phyloP scores from a whole-genome alignment of 202 grass and related monocot species.

The Brachypodium distachyon region DNA sequence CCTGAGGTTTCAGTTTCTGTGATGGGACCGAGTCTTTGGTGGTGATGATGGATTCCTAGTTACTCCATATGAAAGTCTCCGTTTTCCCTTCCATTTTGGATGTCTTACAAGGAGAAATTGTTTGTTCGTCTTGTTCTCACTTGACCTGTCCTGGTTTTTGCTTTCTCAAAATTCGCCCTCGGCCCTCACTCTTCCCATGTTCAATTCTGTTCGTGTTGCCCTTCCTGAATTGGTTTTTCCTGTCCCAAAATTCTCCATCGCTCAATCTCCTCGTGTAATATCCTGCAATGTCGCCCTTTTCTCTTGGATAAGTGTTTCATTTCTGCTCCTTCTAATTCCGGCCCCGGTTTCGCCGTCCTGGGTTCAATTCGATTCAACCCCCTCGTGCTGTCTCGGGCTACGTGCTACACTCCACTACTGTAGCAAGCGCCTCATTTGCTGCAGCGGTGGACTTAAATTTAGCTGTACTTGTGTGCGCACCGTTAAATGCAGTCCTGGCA shows the following conservation, averaged over 20 bases:
- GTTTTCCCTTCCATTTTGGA: not conserved
- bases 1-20: not conserved
- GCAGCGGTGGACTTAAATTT: not conserved
- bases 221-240: too few species aligned
- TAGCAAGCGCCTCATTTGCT: not conserved
- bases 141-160: too few species aligned
- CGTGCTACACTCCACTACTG: not conserved
- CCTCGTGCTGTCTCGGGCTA: conserved; percentile 9
- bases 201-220: too few species aligned
- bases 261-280: not conserved
- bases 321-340: not conserved
- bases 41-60: not conserved
- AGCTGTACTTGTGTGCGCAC: not conserved
- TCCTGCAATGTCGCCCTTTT: not conserved
- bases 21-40: too few species aligned
- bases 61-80: not conserved
- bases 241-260: not conserved
- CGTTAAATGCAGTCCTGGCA: not conserved
- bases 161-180: too few species aligned
- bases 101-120: not conserved
- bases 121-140: too few species aligned
- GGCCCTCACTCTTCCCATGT: not conserved
- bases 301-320: not conserved
- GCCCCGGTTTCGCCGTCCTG: not conserved
- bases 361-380: not conserved